Evolutionary conservation across 2,329 filamentous ascomycete species (phyloP).

Genomic region (Shiraia bambusicola): DNA sequence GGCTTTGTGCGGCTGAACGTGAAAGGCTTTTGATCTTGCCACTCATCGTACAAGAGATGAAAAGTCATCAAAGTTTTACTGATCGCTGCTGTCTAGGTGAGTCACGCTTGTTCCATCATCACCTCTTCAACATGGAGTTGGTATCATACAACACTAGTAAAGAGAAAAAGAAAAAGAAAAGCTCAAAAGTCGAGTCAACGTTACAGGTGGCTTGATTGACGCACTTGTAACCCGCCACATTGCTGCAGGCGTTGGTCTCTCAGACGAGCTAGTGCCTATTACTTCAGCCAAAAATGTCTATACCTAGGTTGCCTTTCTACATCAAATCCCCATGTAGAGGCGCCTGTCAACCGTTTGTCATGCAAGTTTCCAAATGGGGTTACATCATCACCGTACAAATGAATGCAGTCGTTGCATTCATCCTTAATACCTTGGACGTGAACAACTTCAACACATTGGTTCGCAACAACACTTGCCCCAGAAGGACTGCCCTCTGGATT

Average conservation of each 20-base stretch:
- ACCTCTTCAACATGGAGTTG: too few relatives aligned
- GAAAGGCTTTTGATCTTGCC: too few relatives aligned
- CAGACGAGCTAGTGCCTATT: constrained; percentile 1
- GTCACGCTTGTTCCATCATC: too few relatives aligned
- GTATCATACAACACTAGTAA: too few relatives aligned
- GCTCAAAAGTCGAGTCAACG: too few relatives aligned
- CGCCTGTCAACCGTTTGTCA: constrained; percentile 9
- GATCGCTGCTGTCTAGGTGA: too few relatives aligned
- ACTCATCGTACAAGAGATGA: too few relatives aligned
- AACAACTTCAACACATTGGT: constrained; percentile 13
- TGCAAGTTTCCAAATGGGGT: not conserved
- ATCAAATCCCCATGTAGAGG: constrained; percentile 2
- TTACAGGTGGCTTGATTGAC: too few relatives aligned
- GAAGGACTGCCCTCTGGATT: constrained; percentile 6
- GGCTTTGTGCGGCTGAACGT: too few relatives aligned
- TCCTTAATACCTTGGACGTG: constrained; percentile 3
- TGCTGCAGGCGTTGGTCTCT: not conserved
- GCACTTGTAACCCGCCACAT: not conserved
- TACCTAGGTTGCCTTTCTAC: not conserved
- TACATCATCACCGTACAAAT: constrained; percentile 1
- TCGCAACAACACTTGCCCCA: constrained; percentile 23
- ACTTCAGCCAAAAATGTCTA: not conserved
- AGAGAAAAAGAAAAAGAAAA: too few relatives aligned
- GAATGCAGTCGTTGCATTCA: constrained; percentile 5
- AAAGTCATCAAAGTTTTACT: too few relatives aligned